Evolutionary conservation across 768 basidiomycete genomes (phyloP).

Genomic region (Tremella fuciformis): DNA sequence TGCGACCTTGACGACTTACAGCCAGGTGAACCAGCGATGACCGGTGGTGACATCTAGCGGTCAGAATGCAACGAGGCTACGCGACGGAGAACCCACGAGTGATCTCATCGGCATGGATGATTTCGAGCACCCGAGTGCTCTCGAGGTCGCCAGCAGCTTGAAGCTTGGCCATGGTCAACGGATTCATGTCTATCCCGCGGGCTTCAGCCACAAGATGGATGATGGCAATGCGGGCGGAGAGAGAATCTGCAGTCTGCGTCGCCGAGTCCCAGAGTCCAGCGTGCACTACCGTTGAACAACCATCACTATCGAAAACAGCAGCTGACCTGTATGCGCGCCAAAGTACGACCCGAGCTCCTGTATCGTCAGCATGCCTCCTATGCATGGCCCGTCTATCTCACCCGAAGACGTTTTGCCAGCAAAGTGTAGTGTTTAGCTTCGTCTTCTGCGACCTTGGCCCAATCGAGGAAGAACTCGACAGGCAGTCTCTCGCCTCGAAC

Average conservation of each 20-base stretch:
- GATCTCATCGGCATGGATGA: conserved; percentile 77
- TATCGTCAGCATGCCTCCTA: background rate
- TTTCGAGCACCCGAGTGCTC: conserved; percentile 66
- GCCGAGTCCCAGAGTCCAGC: conserved; percentile 79
- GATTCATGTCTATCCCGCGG: conserved; percentile 78
- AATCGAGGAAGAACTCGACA: conserved; percentile 74
- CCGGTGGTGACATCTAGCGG: conserved; percentile 70
- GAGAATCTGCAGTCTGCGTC: conserved; percentile 62
- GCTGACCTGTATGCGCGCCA: conserved; percentile 56
- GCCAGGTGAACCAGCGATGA: conserved; percentile 78
- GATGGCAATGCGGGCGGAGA: conserved; percentile 71
- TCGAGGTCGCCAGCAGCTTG: conserved; percentile 63
- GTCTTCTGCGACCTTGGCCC: conserved; percentile 78
- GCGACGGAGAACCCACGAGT: conserved; percentile 34
- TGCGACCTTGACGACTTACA: conserved; percentile 60
- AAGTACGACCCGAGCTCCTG: conserved; percentile 60
- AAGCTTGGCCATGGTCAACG: conserved; percentile 71
- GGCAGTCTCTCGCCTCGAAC: conserved; percentile 59
- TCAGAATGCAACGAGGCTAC: background rate
- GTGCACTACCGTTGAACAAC: conserved; percentile 59
- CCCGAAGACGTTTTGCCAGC: conserved; percentile 62
- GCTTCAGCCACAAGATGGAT: conserved; percentile 85
- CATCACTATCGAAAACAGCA: background rate
- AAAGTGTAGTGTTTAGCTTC: conserved; percentile 74
- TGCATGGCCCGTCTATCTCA: conserved; percentile 53